Percentiles rank a stretch among this genome's conserved stretches.
Conservation (phyloP, 2,329 filamentous ascomycete species). For the Sporothrix brunneoviolacea region DNA sequence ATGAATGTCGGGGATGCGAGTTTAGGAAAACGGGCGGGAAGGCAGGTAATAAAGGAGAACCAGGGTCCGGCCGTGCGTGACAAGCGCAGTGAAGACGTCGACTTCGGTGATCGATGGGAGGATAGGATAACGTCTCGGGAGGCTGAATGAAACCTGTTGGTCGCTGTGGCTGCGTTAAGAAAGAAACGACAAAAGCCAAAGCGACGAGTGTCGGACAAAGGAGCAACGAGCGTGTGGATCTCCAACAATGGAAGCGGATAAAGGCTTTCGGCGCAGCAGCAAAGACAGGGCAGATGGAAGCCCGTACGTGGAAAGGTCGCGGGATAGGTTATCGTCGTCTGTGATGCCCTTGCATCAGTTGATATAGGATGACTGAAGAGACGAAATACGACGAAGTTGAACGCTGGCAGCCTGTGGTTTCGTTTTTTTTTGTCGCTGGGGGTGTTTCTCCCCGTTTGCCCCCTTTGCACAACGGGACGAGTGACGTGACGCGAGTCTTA, state of each 20-base stretch:
- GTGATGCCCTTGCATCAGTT: no score
- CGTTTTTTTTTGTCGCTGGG: not conserved
- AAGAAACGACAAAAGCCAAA: not conserved
- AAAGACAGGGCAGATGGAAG: not conserved
- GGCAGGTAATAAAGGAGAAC: not conserved
- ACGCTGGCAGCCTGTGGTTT: no score
- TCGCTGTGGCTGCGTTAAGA: not conserved
- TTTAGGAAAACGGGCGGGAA: not conserved
- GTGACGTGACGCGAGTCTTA: slow-evolving; percentile 8
- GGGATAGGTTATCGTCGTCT: not conserved
- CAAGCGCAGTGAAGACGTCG: no score
- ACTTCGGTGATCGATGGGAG: not conserved
- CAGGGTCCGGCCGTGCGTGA: not conserved
- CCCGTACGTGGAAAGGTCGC: not conserved
- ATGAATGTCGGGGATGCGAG: not conserved
- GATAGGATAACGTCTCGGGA: not conserved
- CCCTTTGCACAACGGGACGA: not conserved
- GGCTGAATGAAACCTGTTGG: not conserved
- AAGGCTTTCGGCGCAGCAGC: not conserved
- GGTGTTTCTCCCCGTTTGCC: not conserved
- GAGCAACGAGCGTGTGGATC: slow-evolving; percentile 1
- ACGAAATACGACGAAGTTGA: not conserved
- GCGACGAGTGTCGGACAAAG: slow-evolving; percentile 5
- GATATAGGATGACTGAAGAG: not conserved
- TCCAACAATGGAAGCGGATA: slow-evolving; percentile 1